Conservation (phyloP, 2,329 filamentous ascomycete genomes). For the Ophiostoma fasciatum region DNA sequence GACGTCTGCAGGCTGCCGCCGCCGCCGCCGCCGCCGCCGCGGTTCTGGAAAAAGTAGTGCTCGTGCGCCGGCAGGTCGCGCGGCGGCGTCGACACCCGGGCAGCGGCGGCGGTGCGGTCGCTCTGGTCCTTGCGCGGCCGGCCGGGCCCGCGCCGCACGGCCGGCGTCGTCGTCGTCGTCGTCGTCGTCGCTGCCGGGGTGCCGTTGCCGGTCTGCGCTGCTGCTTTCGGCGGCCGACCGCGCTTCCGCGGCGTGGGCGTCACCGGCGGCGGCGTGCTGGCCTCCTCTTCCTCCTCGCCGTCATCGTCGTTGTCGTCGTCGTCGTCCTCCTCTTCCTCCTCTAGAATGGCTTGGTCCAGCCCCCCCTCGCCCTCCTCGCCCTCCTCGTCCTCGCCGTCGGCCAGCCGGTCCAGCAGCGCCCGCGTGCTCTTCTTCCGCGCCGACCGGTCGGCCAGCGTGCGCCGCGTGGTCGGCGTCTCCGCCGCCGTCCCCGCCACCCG, state of each 20-base stretch:
- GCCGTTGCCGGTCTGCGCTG: no score
- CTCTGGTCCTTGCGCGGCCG: conserved; percentile 11
- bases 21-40: conserved; percentile 52
- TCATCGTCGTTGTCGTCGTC: conserved; percentile 17
- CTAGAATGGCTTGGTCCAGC: conserved; percentile 53
- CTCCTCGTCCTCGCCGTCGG: conserved; percentile 51
- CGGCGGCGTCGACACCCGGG: conserved; percentile 53
- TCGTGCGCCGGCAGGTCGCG: conserved; percentile 75
- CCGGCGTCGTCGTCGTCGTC: conserved; percentile 24
- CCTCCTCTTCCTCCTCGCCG: conserved; percentile 14
- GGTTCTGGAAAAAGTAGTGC: conserved; percentile 86
- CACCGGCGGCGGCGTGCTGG: conserved; percentile 12
- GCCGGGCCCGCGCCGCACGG: conserved; percentile 9
- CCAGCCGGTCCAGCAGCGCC: conserved; percentile 57
- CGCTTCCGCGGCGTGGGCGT: conserved; percentile 30
- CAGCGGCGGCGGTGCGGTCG: conserved; percentile 2
- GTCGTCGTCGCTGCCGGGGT: conserved; percentile 8
- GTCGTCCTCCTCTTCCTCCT: conserved; percentile 32
- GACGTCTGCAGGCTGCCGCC: conserved; percentile 65
- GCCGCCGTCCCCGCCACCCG: conserved; percentile 11
- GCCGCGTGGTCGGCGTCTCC: conserved; percentile 43
- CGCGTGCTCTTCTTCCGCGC: conserved; percentile 74
- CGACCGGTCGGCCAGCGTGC: conserved; percentile 65
- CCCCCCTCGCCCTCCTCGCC: conserved; percentile 54
- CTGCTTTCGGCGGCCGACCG: conserved; percentile 10